These are phyloP conservation scores for Collybia sordida DNA, from an alignment of 768 basidiomycete genomes.

Conservation along the genomic window DNA sequence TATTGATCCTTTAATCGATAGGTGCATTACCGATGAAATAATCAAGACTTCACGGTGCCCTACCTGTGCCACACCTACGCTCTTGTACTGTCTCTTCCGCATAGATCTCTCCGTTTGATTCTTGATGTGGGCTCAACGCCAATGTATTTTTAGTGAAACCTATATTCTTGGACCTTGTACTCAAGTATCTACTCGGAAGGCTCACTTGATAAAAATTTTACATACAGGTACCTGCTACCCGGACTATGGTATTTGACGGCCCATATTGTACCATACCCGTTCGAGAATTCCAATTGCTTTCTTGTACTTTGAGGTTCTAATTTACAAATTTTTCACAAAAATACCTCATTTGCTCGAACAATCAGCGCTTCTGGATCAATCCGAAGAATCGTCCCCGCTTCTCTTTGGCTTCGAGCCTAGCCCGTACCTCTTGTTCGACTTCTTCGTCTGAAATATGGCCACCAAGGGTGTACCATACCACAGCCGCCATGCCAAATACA, in stretches of 20 bases:
- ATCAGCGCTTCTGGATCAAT: neutral
- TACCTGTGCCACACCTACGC: slow-evolving; percentile 46
- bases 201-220: too few relatives aligned
- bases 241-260: too few relatives aligned
- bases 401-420: slow-evolving; percentile 55
- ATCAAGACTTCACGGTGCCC: slow-evolving; percentile 49
- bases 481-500: slow-evolving; percentile 75
- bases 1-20: slow-evolving; percentile 19
- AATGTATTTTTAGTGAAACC: too few relatives aligned
- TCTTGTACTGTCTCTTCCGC: slow-evolving; percentile 56
- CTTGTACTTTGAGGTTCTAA: too few relatives aligned
- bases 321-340: too few relatives aligned
- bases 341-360: too few relatives aligned
- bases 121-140: too few relatives aligned
- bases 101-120: slow-evolving; percentile 34
- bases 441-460: slow-evolving; percentile 75
- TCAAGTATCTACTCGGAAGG: too few relatives aligned
- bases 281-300: too few relatives aligned
- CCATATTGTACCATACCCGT: too few relatives aligned
- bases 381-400: slow-evolving; percentile 4
- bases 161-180: too few relatives aligned
- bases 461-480: slow-evolving; percentile 88
- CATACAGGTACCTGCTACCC: too few relatives aligned
- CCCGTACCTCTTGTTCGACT: slow-evolving; percentile 68
- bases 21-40: slow-evolving; percentile 54